Evolutionary conservation across 805 yeast genomes (phyloP).

Genomic region (Yueomyces sinensis): DNA sequence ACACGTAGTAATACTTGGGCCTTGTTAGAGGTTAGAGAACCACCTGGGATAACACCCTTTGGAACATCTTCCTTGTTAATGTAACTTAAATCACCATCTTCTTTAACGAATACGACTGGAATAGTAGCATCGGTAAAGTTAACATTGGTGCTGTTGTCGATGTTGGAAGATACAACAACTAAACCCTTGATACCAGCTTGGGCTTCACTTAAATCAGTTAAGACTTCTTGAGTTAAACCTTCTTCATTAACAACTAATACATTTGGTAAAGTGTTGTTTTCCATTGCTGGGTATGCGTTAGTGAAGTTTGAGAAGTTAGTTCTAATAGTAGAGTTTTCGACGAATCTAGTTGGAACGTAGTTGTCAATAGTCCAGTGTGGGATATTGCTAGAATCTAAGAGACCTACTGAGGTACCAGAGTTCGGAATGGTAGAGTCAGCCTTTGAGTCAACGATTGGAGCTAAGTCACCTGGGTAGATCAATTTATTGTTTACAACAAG

Average conservation of each 20-base stretch:
- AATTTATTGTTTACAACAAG: constrained; percentile 11
- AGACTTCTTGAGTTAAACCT: constrained; percentile 8
- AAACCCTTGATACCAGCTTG: constrained; percentile 9
- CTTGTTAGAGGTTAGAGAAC: constrained; percentile 20
- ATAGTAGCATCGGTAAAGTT: background rate
- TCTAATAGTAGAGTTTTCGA: constrained; percentile 11
- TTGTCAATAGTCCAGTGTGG: constrained; percentile 17
- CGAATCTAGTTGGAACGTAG: constrained; percentile 9
- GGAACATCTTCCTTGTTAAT: constrained; percentile 12
- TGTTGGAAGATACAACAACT: constrained; percentile 12
- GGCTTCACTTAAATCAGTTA: constrained; percentile 2
- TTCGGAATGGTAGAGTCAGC: constrained; percentile 10
- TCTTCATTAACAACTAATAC: constrained; percentile 20
- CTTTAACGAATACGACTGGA: constrained; percentile 15
- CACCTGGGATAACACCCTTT: constrained; percentile 17
- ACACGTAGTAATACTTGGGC: constrained; percentile 20
- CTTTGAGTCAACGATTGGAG: constrained; percentile 15
- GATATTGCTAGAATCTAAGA: constrained; percentile 5
- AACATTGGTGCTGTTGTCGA: constrained; percentile 5
- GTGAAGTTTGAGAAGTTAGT: constrained; percentile 14
- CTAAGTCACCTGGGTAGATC: constrained; percentile 18
- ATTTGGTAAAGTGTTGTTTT: constrained; percentile 3
- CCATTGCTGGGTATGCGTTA: constrained; percentile 1
- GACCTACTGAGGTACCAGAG: constrained; percentile 17
- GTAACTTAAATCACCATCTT: constrained; percentile 5